phyloP scores from a whole-genome alignment of 2,329 filamentous ascomycete genomes.

The Microdochium nivale region DNA sequence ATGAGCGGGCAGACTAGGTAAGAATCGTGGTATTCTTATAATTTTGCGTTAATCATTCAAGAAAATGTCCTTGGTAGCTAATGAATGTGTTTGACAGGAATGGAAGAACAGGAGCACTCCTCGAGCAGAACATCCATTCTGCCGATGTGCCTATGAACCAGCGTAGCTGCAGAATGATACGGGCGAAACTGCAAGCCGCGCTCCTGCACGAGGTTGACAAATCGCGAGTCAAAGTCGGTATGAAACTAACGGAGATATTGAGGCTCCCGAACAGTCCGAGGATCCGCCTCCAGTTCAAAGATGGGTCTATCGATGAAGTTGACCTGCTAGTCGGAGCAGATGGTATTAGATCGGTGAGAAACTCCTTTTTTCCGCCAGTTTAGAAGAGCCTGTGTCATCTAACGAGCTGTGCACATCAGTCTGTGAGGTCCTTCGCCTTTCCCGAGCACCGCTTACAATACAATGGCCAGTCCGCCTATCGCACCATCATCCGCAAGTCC shows the following conservation, averaged over 20 bases:
- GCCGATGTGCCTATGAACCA: not conserved
- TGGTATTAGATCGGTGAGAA: slow-evolving; percentile 37
- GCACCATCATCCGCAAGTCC: slow-evolving; percentile 17
- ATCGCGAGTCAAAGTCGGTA: slow-evolving; percentile 22
- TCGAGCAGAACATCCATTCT: not conserved
- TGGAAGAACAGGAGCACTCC: slow-evolving; percentile 2
- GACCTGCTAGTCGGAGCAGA: slow-evolving; percentile 44
- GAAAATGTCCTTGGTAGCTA: not conserved
- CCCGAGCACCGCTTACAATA: slow-evolving; percentile 34
- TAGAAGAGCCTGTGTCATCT: not conserved
- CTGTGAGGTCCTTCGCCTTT: slow-evolving; percentile 18
- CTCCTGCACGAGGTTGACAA: slow-evolving; percentile 31
- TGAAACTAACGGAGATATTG: slow-evolving; percentile 30
- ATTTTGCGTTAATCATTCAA: not conserved
- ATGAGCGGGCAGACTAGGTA: not conserved
- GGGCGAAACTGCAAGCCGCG: slow-evolving; percentile 36
- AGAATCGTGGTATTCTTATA: not conserved
- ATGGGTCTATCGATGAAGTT: slow-evolving; percentile 26
- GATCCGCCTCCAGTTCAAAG: slow-evolving; percentile 33
- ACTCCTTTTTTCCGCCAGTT: not conserved
- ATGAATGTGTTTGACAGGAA: not conserved
- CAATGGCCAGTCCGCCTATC: slow-evolving; percentile 25
- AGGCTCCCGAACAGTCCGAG: slow-evolving; percentile 22
- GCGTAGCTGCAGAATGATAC: not conserved
- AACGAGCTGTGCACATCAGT: not conserved